Base-by-base conservation (phyloP, 1,139 yeast genomes). In the Hansenula lynferdii region DNA sequence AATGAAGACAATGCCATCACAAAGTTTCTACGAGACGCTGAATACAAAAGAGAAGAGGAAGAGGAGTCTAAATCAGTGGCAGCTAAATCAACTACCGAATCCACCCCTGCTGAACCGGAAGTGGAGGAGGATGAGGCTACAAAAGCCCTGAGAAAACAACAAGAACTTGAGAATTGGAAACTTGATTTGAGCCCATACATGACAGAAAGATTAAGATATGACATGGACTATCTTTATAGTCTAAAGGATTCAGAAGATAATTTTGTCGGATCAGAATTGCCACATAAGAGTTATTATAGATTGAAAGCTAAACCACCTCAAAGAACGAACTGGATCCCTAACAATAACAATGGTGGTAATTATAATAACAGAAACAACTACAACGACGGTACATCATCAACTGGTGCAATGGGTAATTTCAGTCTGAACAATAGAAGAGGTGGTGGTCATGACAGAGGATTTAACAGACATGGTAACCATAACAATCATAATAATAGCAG, bases 341-440 rank as follows among this genome's bases (percentile, higher is more conserved):
- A 42, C 33, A 16, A 26, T 14, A 40, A 34, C 21, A 41, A 38
- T 31, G 33, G 39, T 23, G 42, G 41, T 21, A 41, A 24, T 6
- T 12, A 24, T 15, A 24, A 12, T 24, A 8, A 15, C n/a, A 45
- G 52, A 33, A 49, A 31, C 14, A 31, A 45, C 30, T 45, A 44
- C 19, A 32, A 31, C 16, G 52, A 47, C 26, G 48, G 47, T 23
- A 23, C 21, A 3, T 34, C 19, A 18, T 22, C 37, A 3, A 50
- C 56, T 14, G 57, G 56, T 1, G 26, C 54, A 16, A 51, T 49
- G 55, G 56, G 56, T n/a, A 54, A 50, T 40, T 53, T 51, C 45
- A 50, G 44, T 35, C 20, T 52, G n/a, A 35, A 28, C 28, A 40
- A 31, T 32, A 36, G 24, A 27, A 20, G n/a, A n/a, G n/a, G n/a